Evolutionary conservation across 768 basidiomycete species (phyloP), one percentile per base, ranked within the genome.

Genomic region (Mycena chlorophos): DNA sequence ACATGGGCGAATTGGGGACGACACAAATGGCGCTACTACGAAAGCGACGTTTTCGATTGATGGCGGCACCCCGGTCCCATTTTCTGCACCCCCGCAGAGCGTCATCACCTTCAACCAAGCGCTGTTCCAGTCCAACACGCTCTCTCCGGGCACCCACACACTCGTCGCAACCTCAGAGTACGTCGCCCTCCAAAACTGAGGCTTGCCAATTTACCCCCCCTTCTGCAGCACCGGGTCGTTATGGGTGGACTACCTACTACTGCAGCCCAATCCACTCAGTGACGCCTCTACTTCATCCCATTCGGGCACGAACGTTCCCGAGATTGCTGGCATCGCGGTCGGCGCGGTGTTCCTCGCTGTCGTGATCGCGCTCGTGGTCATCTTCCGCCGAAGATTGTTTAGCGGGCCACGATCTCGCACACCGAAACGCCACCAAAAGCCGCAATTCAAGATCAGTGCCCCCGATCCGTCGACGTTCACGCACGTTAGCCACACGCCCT

Each of bases 211-310:
- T 30, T 47, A 58, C 46, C 22, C 30, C 4, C 51, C 47, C 8
- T 14, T 5, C 17, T 20, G 25, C 30, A 61, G 60, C 27, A 54
- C 60, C 4, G 56, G 56, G 20, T 55, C 54, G 22, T 5, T 66
- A 12, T 66, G 57, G 56, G 54, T 67, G 5, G 66, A 67, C 29
- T 67, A 67, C 39, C 22, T 67, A 16, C 57, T 67, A 16, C 31
- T 67, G 16, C 59, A 60, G 19, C 52, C 60, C 16, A 27, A 50
- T 31, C 51, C 60, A 28, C 29, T 51, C 55, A 0, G 14, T 34
- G 1, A 10, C 48, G n/a, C 22, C 34, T 10, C 14, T 42, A 6
- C 26, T 10, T 1, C 39, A 37, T 30, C 56, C 5, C 54, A 56
- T 43, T 40, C 63, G 13, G 16, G 49, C 17, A 17, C 52, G 29